These are phyloP conservation scores for Entomortierella chlamydospora DNA, from an alignment of 192 early-diverging fungal genomes.

Conservation along the genomic window DNA sequence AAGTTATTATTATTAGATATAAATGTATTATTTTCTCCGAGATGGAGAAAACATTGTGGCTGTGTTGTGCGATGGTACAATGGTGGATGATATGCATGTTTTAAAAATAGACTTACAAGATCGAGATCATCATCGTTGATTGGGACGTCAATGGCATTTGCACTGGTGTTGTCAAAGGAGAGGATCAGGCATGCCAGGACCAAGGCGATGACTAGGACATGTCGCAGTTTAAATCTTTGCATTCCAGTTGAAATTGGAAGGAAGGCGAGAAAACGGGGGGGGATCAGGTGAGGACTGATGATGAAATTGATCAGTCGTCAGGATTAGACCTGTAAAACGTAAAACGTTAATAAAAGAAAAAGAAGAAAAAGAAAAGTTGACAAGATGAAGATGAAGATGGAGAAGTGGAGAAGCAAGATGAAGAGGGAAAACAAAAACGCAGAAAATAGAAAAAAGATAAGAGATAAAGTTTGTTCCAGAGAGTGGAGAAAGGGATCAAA, in stretches of 20 bases:
- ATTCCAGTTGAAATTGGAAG: neutral
- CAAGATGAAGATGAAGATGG: too few relatives aligned
- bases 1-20: neutral
- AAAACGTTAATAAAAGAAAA: neutral
- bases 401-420: too few relatives aligned
- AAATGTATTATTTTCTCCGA: neutral
- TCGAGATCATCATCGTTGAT: constrained; percentile 11
- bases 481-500: too few relatives aligned
- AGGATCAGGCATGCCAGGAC: constrained; percentile 19
- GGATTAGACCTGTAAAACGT: too few relatives aligned
- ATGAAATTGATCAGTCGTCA: too few relatives aligned
- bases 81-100: too few relatives aligned
- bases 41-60: neutral
- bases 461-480: too few relatives aligned
- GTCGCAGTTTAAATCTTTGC: constrained; percentile 14
- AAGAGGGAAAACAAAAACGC: neutral
- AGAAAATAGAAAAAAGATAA: constrained; percentile 2
- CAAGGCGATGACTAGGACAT: constrained; percentile 16
- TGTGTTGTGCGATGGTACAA: neutral
- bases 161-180: constrained; percentile 4
- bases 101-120: constrained; percentile 9
- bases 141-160: neutral
- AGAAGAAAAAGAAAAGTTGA: neutral
- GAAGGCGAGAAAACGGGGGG: neutral
- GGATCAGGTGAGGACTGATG: neutral